Conservation (phyloP, 2,329 filamentous ascomycete species). For the Fusarium phyllophilum region DNA sequence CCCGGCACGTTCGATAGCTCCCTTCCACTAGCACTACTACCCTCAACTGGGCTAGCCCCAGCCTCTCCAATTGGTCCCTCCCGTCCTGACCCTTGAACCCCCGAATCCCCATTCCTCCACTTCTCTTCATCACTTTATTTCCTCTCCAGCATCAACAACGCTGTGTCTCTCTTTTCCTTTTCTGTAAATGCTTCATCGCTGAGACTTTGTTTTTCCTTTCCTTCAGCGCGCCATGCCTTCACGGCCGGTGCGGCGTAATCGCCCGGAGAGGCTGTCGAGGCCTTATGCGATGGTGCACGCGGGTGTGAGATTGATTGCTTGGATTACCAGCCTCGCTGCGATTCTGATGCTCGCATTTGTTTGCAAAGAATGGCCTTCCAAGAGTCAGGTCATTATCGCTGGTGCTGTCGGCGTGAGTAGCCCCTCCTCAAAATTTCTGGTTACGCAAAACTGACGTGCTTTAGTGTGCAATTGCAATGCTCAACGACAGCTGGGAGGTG, state of each 20-base stretch:
- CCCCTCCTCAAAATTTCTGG: neutral
- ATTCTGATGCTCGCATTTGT: conserved; percentile 48
- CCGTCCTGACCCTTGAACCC: neutral
- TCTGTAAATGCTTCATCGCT: conserved; percentile 14
- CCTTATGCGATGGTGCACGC: conserved; percentile 39
- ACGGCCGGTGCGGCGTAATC: conserved; percentile 12
- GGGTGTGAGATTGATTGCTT: conserved; percentile 44
- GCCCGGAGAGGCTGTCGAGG: conserved; percentile 19
- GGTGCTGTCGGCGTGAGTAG: conserved; percentile 48
- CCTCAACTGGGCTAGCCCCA: neutral
- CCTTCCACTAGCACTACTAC: neutral
- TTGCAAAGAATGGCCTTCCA: conserved; percentile 47
- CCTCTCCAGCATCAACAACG: conserved; percentile 10
- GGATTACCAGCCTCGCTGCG: conserved; percentile 47
- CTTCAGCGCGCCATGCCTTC: conserved; percentile 26
- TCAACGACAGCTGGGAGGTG: conserved; percentile 53
- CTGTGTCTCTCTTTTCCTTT: neutral
- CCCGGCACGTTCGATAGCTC: conserved; percentile 25
- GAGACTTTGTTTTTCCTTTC: neutral
- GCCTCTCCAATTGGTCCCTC: conserved; percentile 6
- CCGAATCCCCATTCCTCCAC: conserved; percentile 17
- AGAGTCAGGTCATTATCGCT: conserved; percentile 44
- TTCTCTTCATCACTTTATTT: conserved; percentile 21
- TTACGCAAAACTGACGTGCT: conserved; percentile 12
- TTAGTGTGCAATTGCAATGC: conserved; percentile 47